Conservation (phyloP, 2,329 filamentous ascomycete genomes). For the Amphichorda felina region DNA sequence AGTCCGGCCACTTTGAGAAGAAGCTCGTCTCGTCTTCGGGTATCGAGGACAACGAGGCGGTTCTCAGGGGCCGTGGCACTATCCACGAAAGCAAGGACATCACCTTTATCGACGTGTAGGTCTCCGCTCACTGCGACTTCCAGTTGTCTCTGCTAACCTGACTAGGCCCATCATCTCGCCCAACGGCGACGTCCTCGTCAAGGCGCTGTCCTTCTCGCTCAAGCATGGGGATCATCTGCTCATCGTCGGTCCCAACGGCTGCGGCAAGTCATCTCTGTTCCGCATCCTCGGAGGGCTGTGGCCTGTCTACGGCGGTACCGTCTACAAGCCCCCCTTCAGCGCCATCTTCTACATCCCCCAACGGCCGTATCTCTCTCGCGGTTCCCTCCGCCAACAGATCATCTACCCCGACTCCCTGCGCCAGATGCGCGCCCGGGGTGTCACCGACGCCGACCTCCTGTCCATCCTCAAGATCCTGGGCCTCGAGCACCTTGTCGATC, state of each 20-base stretch:
- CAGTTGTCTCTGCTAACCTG: not conserved
- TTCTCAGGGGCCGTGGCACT: conserved; percentile 70
- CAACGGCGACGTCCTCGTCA: conserved; percentile 86
- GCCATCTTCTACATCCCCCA: conserved; percentile 99
- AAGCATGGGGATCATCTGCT: conserved; percentile 80
- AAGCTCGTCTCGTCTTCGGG: conserved; percentile 84
- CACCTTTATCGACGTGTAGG: conserved; percentile 69
- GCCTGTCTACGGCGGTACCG: conserved; percentile 93
- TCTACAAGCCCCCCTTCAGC: conserved; percentile 80
- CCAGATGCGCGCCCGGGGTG: conserved; percentile 74
- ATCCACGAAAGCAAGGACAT: conserved; percentile 77
- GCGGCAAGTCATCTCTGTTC: conserved; percentile 93
- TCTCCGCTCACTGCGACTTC: too few relatives aligned
- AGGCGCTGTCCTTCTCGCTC: conserved; percentile 76
- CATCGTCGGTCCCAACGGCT: conserved; percentile 93
- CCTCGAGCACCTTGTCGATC: conserved; percentile 70
- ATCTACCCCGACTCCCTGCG: conserved; percentile 87
- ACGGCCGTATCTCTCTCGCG: conserved; percentile 82
- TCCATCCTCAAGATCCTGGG: conserved; percentile 68
- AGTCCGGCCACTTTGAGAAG: conserved; percentile 87
- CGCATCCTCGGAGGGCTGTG: conserved; percentile 91
- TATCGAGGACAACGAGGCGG: conserved; percentile 68
- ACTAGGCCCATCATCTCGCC: conserved; percentile 79
- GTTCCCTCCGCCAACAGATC: conserved; percentile 89
- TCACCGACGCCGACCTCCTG: conserved; percentile 71